phyloP scores from a whole-genome alignment of 352 stramenopile genomes.

The Globisporangium iwayamae region DNA sequence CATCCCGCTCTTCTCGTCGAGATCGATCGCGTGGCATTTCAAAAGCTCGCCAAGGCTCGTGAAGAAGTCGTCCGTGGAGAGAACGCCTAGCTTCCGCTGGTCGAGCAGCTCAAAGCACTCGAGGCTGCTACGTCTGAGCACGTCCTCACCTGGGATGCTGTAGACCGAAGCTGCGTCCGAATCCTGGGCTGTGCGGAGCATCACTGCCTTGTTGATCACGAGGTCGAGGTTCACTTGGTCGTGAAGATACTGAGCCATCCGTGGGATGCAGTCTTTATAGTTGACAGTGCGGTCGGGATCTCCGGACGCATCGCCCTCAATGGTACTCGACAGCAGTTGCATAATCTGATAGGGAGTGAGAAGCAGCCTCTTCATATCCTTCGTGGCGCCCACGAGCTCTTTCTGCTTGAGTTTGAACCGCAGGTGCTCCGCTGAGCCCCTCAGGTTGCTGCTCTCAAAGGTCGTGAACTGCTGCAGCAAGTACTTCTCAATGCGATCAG shows the following conservation, averaged over 20 bases:
- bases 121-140: constrained; percentile 26
- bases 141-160: constrained; percentile 23
- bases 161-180: constrained; percentile 9
- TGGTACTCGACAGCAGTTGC: constrained; percentile 22
- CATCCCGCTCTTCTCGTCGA: constrained; percentile 23
- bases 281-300: constrained; percentile 31
- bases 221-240: constrained; percentile 28
- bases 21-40: constrained; percentile 16
- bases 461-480: constrained; percentile 45
- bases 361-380: constrained; percentile 50
- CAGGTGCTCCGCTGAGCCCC: constrained; percentile 46
- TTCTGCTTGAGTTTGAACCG: constrained; percentile 42
- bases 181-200: constrained; percentile 19
- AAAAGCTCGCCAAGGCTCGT: constrained; percentile 24
- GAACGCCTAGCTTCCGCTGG: constrained; percentile 24
- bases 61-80: constrained; percentile 36
- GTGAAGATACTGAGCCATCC: constrained; percentile 25
- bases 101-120: constrained; percentile 41
- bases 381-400: constrained; percentile 38
- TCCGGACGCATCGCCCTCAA: constrained; percentile 20
- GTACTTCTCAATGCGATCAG: constrained; percentile 33
- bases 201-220: constrained; percentile 24
- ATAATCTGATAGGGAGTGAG: constrained; percentile 49
- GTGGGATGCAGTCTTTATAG: constrained; percentile 39
- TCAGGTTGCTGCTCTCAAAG: constrained; percentile 46